phyloP scores from a whole-genome alignment of 2,329 filamentous ascomycete species.

The Pestalotiopsis sp. region DNA sequence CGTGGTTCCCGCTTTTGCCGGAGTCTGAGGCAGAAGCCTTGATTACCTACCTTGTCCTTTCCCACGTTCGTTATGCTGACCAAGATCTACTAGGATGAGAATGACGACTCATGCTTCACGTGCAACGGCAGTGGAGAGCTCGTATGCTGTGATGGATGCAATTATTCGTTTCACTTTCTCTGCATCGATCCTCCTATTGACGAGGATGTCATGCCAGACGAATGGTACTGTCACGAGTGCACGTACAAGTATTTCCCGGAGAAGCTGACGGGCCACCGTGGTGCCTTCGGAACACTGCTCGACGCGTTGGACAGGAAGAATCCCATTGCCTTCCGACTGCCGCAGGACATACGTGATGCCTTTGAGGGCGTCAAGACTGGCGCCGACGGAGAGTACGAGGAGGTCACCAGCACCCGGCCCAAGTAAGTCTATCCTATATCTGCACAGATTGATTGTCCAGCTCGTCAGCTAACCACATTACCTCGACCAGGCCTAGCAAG shows the following conservation, averaged over 20 bases:
- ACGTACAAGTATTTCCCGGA: slow-evolving; percentile 48
- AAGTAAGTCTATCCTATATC: slow-evolving; percentile 52
- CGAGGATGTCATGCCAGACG: slow-evolving; percentile 62
- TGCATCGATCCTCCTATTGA: slow-evolving; percentile 82
- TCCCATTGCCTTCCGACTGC: slow-evolving; percentile 71
- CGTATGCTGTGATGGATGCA: slow-evolving; percentile 91
- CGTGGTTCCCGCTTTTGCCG: slow-evolving; percentile 33
- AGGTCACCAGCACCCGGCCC: slow-evolving; percentile 50
- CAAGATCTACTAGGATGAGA: slow-evolving; percentile 57
- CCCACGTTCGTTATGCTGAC: slow-evolving; percentile 34
- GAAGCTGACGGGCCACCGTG: slow-evolving; percentile 45
- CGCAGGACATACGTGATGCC: slow-evolving; percentile 67
- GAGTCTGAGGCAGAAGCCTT: slow-evolving; percentile 31
- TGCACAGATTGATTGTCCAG: background rate
- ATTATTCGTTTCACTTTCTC: slow-evolving; percentile 83
- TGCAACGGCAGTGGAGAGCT: slow-evolving; percentile 84
- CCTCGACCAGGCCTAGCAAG: slow-evolving; percentile 43
- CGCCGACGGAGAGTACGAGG: slow-evolving; percentile 78
- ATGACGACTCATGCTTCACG: slow-evolving; percentile 86
- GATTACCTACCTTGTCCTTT: slow-evolving; percentile 13
- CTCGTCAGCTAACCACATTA: slow-evolving; percentile 28
- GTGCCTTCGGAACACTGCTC: slow-evolving; percentile 63
- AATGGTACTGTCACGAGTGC: slow-evolving; percentile 85
- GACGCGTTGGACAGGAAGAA: slow-evolving; percentile 67
- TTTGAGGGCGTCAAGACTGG: slow-evolving; percentile 81